A percentile compares a stretch with the other conserved stretches of the same genome.
Evolutionary conservation across 768 basidiomycete genomes (phyloP).

Genomic region (Rhodotorula babjevae): DNA sequence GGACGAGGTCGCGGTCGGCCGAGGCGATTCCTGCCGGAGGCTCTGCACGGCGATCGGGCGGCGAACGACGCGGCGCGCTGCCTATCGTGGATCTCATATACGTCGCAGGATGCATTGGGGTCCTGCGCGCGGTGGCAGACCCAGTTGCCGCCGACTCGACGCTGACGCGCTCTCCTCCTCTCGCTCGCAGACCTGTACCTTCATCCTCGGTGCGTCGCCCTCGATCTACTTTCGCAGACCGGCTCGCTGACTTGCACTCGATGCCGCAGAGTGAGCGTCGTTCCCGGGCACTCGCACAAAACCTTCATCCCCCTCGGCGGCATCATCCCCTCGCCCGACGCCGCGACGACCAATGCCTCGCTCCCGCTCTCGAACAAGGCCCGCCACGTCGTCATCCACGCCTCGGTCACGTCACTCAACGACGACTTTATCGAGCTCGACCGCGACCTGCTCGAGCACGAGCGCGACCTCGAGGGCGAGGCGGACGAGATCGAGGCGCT

Average conservation of each 20-base stretch:
- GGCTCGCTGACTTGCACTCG: background rate
- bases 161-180: background rate
- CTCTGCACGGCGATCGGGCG: too few species aligned
- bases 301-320: conserved; percentile 39
- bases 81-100: too few species aligned
- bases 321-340: conserved; percentile 15
- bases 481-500: conserved; percentile 12
- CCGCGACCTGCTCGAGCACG: conserved; percentile 36
- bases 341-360: background rate
- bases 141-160: too few species aligned
- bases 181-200: conserved; percentile 39
- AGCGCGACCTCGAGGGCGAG: conserved; percentile 26
- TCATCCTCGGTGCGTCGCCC: conserved; percentile 39
- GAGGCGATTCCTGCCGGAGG: background rate
- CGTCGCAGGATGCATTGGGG: too few species aligned
- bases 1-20: too few species aligned
- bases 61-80: too few species aligned
- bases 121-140: too few species aligned
- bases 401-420: conserved; percentile 22
- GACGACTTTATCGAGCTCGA: conserved; percentile 40
- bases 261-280: conserved; percentile 27
- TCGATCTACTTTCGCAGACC: too few species aligned
- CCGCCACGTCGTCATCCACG: conserved; percentile 37
- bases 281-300: conserved; percentile 41
- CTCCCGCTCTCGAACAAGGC: background rate